Conservation (phyloP, 495 filamentous ascomycete species). For the Tuber borchii region DNA sequence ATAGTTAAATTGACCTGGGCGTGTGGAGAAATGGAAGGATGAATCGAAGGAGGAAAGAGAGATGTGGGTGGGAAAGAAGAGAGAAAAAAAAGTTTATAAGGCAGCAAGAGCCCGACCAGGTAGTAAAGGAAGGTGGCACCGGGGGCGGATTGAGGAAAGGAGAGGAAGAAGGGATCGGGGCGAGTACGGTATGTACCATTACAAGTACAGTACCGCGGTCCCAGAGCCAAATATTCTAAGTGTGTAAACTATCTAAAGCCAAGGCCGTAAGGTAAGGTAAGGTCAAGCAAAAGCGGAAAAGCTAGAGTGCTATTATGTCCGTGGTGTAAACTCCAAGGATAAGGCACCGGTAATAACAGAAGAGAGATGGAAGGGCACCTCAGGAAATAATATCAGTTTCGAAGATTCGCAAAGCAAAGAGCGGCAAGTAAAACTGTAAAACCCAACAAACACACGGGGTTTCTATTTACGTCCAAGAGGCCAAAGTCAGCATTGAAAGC, state of each 20-base stretch:
- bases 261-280: neutral
- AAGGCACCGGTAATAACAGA: conserved; percentile 1
- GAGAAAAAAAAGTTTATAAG: conserved; percentile 14
- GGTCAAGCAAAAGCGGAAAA: neutral
- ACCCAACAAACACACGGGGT: conserved; percentile 32
- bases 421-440: conserved; percentile 40
- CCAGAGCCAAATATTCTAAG: neutral
- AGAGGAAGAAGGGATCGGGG: conserved; percentile 21
- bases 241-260: neutral
- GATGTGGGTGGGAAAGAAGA: conserved; percentile 15
- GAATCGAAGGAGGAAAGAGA: conserved; percentile 40
- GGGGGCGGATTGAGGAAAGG: conserved; percentile 17
- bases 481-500: conserved; percentile 29
- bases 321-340: neutral
- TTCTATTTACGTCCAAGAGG: conserved; percentile 31
- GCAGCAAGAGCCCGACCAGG: conserved; percentile 34
- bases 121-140: conserved; percentile 37
- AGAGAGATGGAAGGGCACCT: conserved; percentile 13
- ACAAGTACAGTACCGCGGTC: neutral
- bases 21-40: conserved; percentile 38
- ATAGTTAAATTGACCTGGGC: conserved; percentile 21
- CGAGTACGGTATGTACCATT: conserved; percentile 8
- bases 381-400: conserved; percentile 23
- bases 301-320: neutral
- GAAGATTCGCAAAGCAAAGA: conserved; percentile 20